Evolutionary conservation across 2,329 filamentous ascomycete species (phyloP).

Genomic region (Colletotrichum somersetense): DNA sequence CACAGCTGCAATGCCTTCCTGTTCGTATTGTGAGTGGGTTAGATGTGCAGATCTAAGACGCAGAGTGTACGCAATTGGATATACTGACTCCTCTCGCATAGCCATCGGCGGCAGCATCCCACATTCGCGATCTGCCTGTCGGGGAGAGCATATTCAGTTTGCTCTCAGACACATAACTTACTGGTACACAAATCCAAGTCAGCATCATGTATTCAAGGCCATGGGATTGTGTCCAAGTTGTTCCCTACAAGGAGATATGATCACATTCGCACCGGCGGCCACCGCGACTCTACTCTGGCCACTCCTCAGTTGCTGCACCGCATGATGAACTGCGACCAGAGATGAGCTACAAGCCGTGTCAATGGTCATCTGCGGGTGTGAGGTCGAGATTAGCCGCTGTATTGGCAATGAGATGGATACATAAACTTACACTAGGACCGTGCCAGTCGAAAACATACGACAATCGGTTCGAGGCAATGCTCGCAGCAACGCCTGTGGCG

Average conservation of each 20-base stretch:
- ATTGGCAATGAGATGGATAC: neutral
- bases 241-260: conserved; percentile 17
- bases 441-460: conserved; percentile 56
- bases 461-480: conserved; percentile 55
- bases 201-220: neutral
- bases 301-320: conserved; percentile 51
- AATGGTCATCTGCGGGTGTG: conserved; percentile 52
- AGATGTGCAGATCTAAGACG: conserved; percentile 24
- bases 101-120: conserved; percentile 60
- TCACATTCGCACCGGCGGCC: conserved; percentile 47
- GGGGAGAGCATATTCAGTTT: conserved; percentile 52
- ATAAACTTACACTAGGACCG: conserved; percentile 50
- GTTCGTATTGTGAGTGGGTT: conserved; percentile 59
- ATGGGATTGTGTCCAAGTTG: neutral
- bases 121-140: conserved; percentile 53
- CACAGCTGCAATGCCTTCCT: conserved; percentile 63
- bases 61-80: neutral
- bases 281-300: conserved; percentile 49
- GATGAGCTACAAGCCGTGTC: conserved; percentile 60
- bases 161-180: conserved; percentile 7
- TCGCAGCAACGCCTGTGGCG: conserved; percentile 50
- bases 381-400: neutral
- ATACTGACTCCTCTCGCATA: conserved; percentile 48
- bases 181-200: neutral
- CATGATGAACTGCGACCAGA: conserved; percentile 57